Percentiles rank a stretch among this genome's conserved stretches.
These are phyloP conservation scores for Xanthoconium separans DNA, from an alignment of 1,284 basidiomycete species.

Conservation along the genomic window DNA sequence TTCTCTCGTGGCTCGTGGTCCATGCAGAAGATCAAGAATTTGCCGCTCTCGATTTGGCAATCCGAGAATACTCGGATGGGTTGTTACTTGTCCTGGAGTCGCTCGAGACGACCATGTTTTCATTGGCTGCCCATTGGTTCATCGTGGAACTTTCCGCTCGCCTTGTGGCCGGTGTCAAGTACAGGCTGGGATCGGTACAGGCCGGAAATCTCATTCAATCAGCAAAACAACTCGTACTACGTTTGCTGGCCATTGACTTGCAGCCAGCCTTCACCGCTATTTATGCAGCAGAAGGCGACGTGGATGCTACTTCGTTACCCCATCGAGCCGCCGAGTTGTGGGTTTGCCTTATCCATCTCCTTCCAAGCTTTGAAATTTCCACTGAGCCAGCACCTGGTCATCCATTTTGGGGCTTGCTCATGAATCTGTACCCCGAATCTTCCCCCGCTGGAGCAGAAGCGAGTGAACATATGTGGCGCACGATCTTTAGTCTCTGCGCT, in stretches of 20 bases:
- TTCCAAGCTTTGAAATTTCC: slow-evolving; percentile 24
- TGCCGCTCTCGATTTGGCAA: slow-evolving; percentile 29
- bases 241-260: slow-evolving; percentile 56
- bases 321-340: slow-evolving; percentile 64
- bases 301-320: slow-evolving; percentile 34
- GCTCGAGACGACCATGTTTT: slow-evolving; percentile 33
- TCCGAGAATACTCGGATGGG: slow-evolving; percentile 40
- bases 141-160: slow-evolving; percentile 57
- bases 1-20: slow-evolving; percentile 44
- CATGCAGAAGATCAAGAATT: slow-evolving; percentile 36
- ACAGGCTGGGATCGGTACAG: slow-evolving; percentile 27
- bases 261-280: slow-evolving; percentile 46
- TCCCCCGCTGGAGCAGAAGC: slow-evolving; percentile 43
- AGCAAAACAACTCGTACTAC: slow-evolving; percentile 41
- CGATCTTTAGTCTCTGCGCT: slow-evolving; percentile 68
- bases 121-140: slow-evolving; percentile 59
- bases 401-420: slow-evolving; percentile 49
- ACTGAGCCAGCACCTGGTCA: slow-evolving; percentile 28
- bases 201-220: slow-evolving; percentile 28
- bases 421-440: slow-evolving; percentile 35
- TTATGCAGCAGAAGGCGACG: slow-evolving; percentile 34
- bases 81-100: slow-evolving; percentile 43
- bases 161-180: slow-evolving; percentile 27
- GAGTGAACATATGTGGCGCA: slow-evolving; percentile 75
- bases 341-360: slow-evolving; percentile 71